phyloP scores from a whole-genome alignment of 179 eudicot species.

The Monotropa hypopitys region DNA sequence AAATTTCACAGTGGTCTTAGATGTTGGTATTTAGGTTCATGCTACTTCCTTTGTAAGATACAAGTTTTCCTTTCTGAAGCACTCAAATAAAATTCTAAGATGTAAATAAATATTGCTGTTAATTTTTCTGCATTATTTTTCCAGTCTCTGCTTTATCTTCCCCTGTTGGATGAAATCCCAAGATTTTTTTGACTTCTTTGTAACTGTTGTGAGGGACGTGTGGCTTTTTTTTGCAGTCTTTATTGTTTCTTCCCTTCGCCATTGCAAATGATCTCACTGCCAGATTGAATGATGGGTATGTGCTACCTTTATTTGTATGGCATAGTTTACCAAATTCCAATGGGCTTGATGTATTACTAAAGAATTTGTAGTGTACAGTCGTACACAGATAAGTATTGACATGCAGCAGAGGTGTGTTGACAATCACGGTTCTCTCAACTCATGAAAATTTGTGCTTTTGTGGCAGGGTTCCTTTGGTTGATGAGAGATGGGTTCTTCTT shows the following conservation, averaged over 20 bases:
- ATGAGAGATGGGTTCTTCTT: conserved; percentile 71
- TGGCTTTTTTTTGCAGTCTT: conserved; percentile 45
- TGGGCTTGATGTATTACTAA: background rate
- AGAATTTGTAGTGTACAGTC: background rate
- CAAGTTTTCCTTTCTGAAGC: background rate
- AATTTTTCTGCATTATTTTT: background rate
- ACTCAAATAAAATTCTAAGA: background rate
- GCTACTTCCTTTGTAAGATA: background rate
- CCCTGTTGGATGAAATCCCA: background rate
- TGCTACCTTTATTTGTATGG: conserved; percentile 7
- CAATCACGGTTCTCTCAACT: background rate
- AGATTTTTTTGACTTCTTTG: background rate
- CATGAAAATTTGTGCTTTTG: conserved; percentile 8
- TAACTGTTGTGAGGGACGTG: background rate
- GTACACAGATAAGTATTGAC: background rate
- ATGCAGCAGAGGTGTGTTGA: background rate
- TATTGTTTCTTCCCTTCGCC: conserved; percentile 83
- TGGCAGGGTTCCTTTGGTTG: conserved; percentile 71
- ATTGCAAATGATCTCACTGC: conserved; percentile 93
- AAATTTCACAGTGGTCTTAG: background rate
- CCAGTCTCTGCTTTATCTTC: background rate
- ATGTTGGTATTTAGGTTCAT: background rate
- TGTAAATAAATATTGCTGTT: background rate
- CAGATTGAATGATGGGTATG: conserved; percentile 80
- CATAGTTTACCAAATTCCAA: background rate